These are phyloP conservation scores for Termitomyces sp. DNA, from an alignment of 1,284 basidiomycete species.

Conservation along the genomic window DNA sequence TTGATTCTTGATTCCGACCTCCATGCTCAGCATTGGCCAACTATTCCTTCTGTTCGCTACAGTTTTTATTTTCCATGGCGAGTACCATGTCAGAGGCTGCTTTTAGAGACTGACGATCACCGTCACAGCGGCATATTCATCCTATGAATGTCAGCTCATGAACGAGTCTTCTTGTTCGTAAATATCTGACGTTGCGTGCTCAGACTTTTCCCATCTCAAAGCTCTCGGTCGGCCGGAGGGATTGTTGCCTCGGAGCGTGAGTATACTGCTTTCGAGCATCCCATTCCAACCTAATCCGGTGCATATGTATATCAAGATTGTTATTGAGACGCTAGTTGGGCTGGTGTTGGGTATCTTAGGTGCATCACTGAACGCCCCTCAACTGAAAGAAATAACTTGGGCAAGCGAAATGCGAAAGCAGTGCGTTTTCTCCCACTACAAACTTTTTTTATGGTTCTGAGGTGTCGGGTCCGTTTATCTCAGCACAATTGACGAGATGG, in stretches of 20 bases:
- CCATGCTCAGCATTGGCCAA: conserved; percentile 41
- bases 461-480: conserved; percentile 3
- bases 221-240: conserved; percentile 67
- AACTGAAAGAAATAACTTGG: conserved; percentile 79
- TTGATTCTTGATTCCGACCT: conserved; percentile 12
- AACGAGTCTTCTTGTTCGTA: neutral
- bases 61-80: conserved; percentile 49
- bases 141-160: conserved; percentile 59
- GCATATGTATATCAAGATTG: conserved; percentile 44
- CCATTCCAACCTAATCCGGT: neutral
- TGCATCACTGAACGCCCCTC: conserved; percentile 62
- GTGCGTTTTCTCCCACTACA: conserved; percentile 34
- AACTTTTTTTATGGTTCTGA: neutral
- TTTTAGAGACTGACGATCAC: neutral
- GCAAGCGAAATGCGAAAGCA: conserved; percentile 84
- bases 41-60: conserved; percentile 41
- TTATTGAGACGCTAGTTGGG: conserved; percentile 61
- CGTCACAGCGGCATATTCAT: conserved; percentile 36
- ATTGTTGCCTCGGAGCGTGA: conserved; percentile 58
- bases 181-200: conserved; percentile 5
- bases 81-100: conserved; percentile 12
- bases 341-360: conserved; percentile 69
- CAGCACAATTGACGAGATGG: conserved; percentile 77
- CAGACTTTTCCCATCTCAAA: conserved; percentile 71
- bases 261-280: conserved; percentile 9